Base-by-base conservation (phyloP, 2,329 filamentous ascomycete genomes). In the Stemphylium beticola region DNA sequence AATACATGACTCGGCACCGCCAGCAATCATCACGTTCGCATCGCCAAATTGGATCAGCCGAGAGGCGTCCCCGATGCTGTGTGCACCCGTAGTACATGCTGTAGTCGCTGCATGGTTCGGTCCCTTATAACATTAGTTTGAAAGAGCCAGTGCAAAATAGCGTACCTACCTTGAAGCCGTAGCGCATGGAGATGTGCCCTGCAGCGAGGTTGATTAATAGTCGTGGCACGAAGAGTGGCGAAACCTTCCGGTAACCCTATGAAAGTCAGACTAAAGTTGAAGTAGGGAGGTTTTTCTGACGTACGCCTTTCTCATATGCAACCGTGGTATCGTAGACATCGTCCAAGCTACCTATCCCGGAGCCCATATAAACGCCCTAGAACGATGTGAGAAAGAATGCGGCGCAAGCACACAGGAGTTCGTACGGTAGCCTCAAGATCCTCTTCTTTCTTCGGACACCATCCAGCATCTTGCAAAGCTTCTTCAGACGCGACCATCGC, bases 11-110 rank as follows among this genome's bases (percentile, higher is more conserved):
- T 99, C 95, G 8, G 93, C 87, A 24, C 93, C 93, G 37, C 95
- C 95, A n/a, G 95, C 92, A 8, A 99, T 78, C 92, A 99, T 98
- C 49, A 98, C 89, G 74, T 96, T 85, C 40, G 93, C 93, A 72
- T 98, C 93, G 6, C 92, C 93, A 69, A 87, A 88, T n/a, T 89
- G 85, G 58, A 99, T 93, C 72, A 97, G 91, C 15, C 93, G 87
- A n/a, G 90, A 88, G 5, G 95, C 95, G 74, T 99, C 95, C 15
- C 93, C 95, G 44, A 99, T 88, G 1, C 93, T 92, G 77, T 99
- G 95, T 1, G 93, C 91, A 10, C 95, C 95, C 0, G 95, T 99
- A 0, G 95, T 98, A 74, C 95, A 99, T 53, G 95, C 95, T 11
- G 95, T 99, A 0, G 93, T 96, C 34, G 86, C 92, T 1, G 93